Base-by-base conservation (phyloP, 768 basidiomycete species). In the Boletus vermiculosoides region DNA sequence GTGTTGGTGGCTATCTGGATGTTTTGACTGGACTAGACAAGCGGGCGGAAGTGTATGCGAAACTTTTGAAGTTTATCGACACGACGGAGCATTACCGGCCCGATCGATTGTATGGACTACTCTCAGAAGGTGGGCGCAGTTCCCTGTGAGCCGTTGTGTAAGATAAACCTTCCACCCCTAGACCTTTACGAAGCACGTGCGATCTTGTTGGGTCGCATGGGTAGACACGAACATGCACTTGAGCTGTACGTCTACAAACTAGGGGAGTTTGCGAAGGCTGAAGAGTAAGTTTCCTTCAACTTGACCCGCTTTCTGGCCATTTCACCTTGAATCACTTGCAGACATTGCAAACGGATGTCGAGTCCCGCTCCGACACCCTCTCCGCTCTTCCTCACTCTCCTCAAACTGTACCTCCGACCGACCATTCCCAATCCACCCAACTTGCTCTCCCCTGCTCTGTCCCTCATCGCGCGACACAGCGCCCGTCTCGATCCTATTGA, bases 181-280 rank as follows among this genome's bases (percentile, higher is more conserved):
- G 94, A 93, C 64, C 78, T 97, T 39, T 93, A 83, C 57, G 94
- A 98, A 71, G 94, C 92, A 16, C 86, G 94, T 41, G 97, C 97
- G 0, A 86, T 98, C 56, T 80, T 99, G 8, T 77, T 98, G 11
- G 97, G 97, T 11, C 82, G 90, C 45, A 79, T 98, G 58, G 93
- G 90, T 2, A 85, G 92, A 52, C 96, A 98, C 59, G 93, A 97
- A 59, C 92, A 88, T 58, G 94, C 96, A 0, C 81, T 98, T n/a
- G 92, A 95, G 66, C 81, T 96, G 15, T 99, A 98, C 69, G 94
- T 95, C 7, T 89, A 98, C 67, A 84, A 86, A 36, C 77, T 98
- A 33, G 81, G 86, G 39, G 89, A 95, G 66, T 93, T 88, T 69
- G 58, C 73, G 28, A 93, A 93, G 59, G 97, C 97, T 0, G 97